Evolutionary conservation across 2,329 filamentous ascomycete genomes (phyloP).

Genomic region (Fusarium haematococcum): DNA sequence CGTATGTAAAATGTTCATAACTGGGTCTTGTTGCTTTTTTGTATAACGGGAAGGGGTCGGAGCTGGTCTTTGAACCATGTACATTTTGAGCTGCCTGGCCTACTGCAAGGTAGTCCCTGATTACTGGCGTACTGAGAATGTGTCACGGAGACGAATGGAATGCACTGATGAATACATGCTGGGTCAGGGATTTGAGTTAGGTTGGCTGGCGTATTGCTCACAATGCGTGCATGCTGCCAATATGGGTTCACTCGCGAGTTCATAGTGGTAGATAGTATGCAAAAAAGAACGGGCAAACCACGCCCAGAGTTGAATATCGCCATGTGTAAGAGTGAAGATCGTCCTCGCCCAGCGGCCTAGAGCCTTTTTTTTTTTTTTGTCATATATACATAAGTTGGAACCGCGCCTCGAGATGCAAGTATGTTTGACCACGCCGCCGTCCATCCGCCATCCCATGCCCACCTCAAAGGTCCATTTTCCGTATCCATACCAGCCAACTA

Average conservation of each 20-base stretch:
- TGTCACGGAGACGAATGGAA: constrained; percentile 32
- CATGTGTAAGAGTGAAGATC: constrained; percentile 46
- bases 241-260: neutral
- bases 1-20: constrained; percentile 40
- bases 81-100: constrained; percentile 4
- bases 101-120: neutral
- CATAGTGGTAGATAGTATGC: neutral
- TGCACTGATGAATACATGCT: constrained; percentile 16
- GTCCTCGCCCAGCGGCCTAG: constrained; percentile 33
- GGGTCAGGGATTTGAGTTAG: neutral
- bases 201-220: neutral
- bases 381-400: constrained; percentile 40
- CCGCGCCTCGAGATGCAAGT: constrained; percentile 44
- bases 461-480: constrained; percentile 15
- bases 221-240: no score
- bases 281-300: neutral
- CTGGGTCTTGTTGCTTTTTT: constrained; percentile 17
- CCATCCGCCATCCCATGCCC: constrained; percentile 30
- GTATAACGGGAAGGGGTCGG: constrained; percentile 1
- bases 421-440: constrained; percentile 28
- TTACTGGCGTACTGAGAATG: constrained; percentile 1
- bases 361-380: constrained; percentile 22
- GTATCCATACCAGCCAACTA: constrained; percentile 21
- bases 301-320: constrained; percentile 20
- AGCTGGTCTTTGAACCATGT: constrained; percentile 15